phyloP scores from a whole-genome alignment of 2,329 filamentous ascomycete species.

The Cladobotryum mycophilum region DNA sequence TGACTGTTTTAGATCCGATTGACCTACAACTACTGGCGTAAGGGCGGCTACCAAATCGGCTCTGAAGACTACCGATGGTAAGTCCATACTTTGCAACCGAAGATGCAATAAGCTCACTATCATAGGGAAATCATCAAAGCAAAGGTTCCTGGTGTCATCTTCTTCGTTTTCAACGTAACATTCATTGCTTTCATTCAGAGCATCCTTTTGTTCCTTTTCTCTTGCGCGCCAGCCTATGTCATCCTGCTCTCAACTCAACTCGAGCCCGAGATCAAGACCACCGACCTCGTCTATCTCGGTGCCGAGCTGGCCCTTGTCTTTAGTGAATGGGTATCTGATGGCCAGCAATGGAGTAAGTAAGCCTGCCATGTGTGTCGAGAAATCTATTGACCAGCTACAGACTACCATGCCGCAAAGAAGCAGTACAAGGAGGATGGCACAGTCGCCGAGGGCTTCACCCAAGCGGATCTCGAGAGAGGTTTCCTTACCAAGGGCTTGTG shows the following conservation, averaged over 20 bases:
- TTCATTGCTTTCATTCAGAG: constrained; percentile 86
- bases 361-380: not conserved
- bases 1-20: constrained; percentile 58
- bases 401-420: constrained; percentile 75
- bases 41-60: constrained; percentile 81
- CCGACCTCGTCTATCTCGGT: constrained; percentile 44
- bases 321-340: constrained; percentile 76
- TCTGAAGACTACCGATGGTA: constrained; percentile 92
- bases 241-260: constrained; percentile 68
- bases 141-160: constrained; percentile 55
- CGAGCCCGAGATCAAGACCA: constrained; percentile 40
- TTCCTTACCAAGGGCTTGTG: constrained; percentile 82
- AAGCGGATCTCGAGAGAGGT: constrained; percentile 78
- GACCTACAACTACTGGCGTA: constrained; percentile 96
- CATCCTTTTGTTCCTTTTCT: constrained; percentile 71
- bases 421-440: constrained; percentile 68
- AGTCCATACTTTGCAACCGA: constrained; percentile 4
- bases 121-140: constrained; percentile 63
- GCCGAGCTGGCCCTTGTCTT: constrained; percentile 46
- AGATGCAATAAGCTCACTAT: not conserved
- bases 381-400: constrained; percentile 29
- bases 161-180: constrained; percentile 79
- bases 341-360: constrained; percentile 75
- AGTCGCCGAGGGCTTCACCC: constrained; percentile 57
- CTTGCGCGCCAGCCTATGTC: constrained; percentile 71